Percentiles rank a stretch among this genome's conserved stretches.
These are phyloP conservation scores for Aurifilum marmelostoma DNA, from an alignment of 2,329 filamentous ascomycete species.

Conservation along the genomic window DNA sequence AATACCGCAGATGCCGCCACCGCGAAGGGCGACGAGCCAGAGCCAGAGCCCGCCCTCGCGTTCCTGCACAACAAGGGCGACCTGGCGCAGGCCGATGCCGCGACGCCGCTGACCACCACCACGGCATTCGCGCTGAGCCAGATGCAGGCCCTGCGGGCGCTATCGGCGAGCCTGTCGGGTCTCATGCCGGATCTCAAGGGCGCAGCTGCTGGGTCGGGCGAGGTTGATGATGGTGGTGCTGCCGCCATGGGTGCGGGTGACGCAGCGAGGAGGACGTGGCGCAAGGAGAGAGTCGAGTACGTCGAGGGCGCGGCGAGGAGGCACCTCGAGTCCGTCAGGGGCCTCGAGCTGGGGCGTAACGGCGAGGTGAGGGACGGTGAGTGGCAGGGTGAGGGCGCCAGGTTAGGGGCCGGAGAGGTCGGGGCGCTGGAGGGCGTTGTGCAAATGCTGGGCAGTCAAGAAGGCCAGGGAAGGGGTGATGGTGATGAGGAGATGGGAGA, in stretches of 20 bases:
- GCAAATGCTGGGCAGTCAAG: conserved; percentile 45
- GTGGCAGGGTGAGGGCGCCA: conserved; percentile 60
- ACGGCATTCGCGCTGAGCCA: conserved; percentile 81
- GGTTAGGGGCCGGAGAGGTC: conserved; percentile 56
- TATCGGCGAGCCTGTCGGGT: conserved; percentile 63
- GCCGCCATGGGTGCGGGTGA: conserved; percentile 12
- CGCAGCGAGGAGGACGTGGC: conserved; percentile 56
- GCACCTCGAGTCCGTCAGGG: conserved; percentile 72
- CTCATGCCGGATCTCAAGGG: conserved; percentile 65
- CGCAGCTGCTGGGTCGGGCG: not conserved
- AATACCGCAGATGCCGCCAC: conserved; percentile 2
- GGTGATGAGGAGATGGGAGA: conserved; percentile 8
- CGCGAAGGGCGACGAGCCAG: conserved; percentile 31
- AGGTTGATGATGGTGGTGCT: not conserved
- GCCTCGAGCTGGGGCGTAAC: conserved; percentile 64
- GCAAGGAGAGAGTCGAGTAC: conserved; percentile 76
- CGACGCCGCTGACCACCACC: conserved; percentile 68
- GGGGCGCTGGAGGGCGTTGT: conserved; percentile 59
- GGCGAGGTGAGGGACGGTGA: conserved; percentile 68
- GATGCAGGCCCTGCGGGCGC: conserved; percentile 73
- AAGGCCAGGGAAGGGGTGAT: conserved; percentile 36
- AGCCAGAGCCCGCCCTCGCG: conserved; percentile 48
- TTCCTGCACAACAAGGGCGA: conserved; percentile 60
- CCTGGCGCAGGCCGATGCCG: conserved; percentile 54
- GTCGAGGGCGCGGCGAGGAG: conserved; percentile 78